Conservation (phyloP, 2,329 filamentous ascomycete species). For the Beauveria bassiana region DNA sequence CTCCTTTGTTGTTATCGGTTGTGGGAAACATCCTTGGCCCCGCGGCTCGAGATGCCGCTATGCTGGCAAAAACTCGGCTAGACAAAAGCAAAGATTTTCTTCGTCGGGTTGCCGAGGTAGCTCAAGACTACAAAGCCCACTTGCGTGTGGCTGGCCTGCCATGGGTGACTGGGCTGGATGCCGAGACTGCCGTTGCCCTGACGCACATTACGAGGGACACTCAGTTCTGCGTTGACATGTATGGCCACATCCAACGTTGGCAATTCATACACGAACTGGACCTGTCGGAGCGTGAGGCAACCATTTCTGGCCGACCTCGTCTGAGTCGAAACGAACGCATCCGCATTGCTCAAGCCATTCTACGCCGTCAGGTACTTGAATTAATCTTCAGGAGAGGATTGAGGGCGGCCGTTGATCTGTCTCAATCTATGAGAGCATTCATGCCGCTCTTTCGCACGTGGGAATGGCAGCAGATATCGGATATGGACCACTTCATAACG, state of each 20-base stretch:
- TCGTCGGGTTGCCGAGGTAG: not conserved
- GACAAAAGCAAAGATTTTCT: not conserved
- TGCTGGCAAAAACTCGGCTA: not conserved
- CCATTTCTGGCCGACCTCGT: not conserved
- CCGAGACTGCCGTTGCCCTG: not conserved
- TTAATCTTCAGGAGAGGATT: not conserved
- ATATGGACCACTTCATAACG: no score
- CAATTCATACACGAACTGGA: not conserved
- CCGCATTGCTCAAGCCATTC: not conserved
- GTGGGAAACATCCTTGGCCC: not conserved
- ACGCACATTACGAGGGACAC: not conserved
- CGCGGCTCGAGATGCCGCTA: not conserved
- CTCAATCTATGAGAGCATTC: no score
- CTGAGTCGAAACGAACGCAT: not conserved
- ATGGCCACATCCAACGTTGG: not conserved
- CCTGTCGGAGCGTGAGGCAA: no score
- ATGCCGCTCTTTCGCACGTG: no score
- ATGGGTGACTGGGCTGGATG: not conserved
- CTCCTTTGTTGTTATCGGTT: not conserved
- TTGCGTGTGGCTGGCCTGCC: not conserved
- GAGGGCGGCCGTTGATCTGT: accelerated
- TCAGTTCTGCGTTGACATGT: not conserved
- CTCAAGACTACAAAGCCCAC: not conserved
- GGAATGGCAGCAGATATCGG: no score
- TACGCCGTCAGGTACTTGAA: not conserved